A percentile compares a stretch with the other conserved stretches of the same genome.
Evolutionary conservation across 2,329 filamentous ascomycete genomes (phyloP).

Genomic region (Penicillium sp.): DNA sequence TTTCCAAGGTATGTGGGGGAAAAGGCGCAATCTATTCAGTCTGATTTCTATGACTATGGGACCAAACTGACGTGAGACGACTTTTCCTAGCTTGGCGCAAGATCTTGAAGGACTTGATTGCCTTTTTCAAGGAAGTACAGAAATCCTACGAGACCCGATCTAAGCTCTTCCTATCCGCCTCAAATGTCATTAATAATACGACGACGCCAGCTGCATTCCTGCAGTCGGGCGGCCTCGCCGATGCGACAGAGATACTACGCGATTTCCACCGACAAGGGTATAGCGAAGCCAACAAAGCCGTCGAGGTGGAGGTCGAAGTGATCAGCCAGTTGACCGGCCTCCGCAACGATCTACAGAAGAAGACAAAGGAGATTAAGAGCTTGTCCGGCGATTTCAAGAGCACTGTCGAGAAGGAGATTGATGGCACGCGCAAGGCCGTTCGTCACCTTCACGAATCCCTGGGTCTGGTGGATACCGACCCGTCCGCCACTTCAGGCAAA

Average conservation of each 20-base stretch:
- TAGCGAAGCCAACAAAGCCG: constrained; percentile 80
- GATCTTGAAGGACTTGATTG: constrained; percentile 88
- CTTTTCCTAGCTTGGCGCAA: constrained; percentile 77
- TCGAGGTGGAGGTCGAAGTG: constrained; percentile 88
- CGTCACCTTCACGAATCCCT: constrained; percentile 79
- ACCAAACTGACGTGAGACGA: background rate
- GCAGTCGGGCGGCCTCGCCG: constrained; percentile 77
- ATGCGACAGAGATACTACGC: constrained; percentile 78
- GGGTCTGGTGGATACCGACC: constrained; percentile 75
- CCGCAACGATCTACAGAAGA: constrained; percentile 84
- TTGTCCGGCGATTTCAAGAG: constrained; percentile 96
- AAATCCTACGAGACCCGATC: constrained; percentile 81
- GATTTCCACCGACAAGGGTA: constrained; percentile 81
- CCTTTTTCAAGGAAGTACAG: constrained; percentile 92
- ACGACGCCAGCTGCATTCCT: constrained; percentile 74
- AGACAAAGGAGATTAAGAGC: constrained; percentile 97
- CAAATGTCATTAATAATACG: constrained; percentile 81
- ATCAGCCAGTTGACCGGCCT: constrained; percentile 83
- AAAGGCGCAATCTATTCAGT: background rate
- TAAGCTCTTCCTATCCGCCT: constrained; percentile 79
- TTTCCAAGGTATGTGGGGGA: constrained; percentile 72
- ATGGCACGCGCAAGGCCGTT: constrained; percentile 76
- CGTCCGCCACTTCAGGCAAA: constrained; percentile 74
- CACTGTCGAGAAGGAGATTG: constrained; percentile 92
- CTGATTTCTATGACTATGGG: background rate